phyloP scores from a whole-genome alignment of 2,329 filamentous ascomycete species.

The Diaporthe destruens region DNA sequence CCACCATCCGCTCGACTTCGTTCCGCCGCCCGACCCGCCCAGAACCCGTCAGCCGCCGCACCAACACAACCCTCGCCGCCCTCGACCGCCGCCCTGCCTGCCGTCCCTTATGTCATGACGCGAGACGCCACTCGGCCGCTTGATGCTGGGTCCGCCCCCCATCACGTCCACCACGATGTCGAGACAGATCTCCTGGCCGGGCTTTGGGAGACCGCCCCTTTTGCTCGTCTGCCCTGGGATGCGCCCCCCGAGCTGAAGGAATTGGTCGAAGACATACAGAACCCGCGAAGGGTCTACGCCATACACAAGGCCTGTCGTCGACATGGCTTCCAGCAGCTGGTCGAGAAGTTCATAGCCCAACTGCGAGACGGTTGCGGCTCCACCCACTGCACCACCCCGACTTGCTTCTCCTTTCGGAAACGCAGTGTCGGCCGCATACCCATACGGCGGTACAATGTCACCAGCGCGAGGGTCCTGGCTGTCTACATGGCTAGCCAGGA shows the following conservation, averaged over 20 bases:
- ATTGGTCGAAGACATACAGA: constrained; percentile 69
- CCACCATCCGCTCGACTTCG: neutral
- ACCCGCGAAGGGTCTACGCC: constrained; percentile 71
- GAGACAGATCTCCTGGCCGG: constrained; percentile 66
- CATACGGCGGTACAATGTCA: constrained; percentile 81
- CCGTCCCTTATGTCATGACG: constrained; percentile 60
- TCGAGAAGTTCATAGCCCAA: constrained; percentile 83
- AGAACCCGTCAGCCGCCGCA: constrained; percentile 1
- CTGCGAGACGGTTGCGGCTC: constrained; percentile 84
- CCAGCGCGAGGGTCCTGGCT: constrained; percentile 85
- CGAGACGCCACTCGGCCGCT: constrained; percentile 56
- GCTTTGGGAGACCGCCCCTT: constrained; percentile 72
- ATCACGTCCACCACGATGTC: constrained; percentile 46
- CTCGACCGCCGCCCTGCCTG: constrained; percentile 22
- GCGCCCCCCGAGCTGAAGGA: constrained; percentile 70
- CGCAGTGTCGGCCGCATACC: constrained; percentile 75
- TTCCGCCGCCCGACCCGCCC: neutral
- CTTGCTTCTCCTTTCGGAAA: constrained; percentile 84
- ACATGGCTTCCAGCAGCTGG: constrained; percentile 74
- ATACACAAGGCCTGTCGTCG: constrained; percentile 72
- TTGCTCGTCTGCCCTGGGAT: constrained; percentile 70
- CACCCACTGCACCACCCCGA: constrained; percentile 76
- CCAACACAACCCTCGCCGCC: constrained; percentile 8
- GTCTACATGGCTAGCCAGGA: constrained; percentile 85
- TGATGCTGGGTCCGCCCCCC: constrained; percentile 48